Percentiles rank a stretch among this genome's conserved stretches.
Evolutionary conservation across 352 stramenopile genomes (phyloP).

Genomic region (Pythium scleroteichum): DNA sequence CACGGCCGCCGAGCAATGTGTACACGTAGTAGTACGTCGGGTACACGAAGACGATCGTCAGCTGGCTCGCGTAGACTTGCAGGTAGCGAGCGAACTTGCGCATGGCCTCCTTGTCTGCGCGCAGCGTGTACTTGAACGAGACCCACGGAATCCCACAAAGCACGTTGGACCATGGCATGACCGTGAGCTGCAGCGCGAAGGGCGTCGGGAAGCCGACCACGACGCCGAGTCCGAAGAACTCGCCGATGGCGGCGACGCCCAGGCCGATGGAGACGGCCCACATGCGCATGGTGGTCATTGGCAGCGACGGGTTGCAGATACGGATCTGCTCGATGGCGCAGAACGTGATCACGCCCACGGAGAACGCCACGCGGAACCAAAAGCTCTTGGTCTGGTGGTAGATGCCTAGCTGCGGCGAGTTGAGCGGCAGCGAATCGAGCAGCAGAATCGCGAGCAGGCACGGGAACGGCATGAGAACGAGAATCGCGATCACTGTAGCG

Average conservation of each 20-base stretch:
- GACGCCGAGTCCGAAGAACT: not conserved
- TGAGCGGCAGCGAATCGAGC: conserved; percentile 5
- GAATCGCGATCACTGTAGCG: not conserved
- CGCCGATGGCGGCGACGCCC: not conserved
- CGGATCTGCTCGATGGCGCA: conserved; percentile 9
- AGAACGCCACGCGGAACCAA: conserved; percentile 3
- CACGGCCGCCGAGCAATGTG: not conserved
- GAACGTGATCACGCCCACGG: conserved; percentile 3
- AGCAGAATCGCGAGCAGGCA: not conserved
- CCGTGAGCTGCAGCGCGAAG: conserved; percentile 6
- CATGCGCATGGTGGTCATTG: not conserved
- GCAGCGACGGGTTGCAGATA: not conserved
- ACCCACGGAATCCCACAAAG: not conserved
- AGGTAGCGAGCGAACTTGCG: not conserved
- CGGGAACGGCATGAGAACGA: conserved; percentile 3
- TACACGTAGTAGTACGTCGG: conserved; percentile 11
- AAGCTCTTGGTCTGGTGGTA: conserved; percentile 2
- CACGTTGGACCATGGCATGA: not conserved
- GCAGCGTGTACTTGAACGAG: not conserved
- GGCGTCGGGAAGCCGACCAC: conserved; percentile 14
- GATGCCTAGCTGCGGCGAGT: not conserved
- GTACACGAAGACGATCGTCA: conserved; percentile 9
- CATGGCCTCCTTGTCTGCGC: not conserved
- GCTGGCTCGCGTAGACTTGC: not conserved
- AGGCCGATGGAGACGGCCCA: conserved; percentile 1